Conservation (phyloP, 1,139 yeast species). For the Magnusiomyces suaveolens region DNA sequence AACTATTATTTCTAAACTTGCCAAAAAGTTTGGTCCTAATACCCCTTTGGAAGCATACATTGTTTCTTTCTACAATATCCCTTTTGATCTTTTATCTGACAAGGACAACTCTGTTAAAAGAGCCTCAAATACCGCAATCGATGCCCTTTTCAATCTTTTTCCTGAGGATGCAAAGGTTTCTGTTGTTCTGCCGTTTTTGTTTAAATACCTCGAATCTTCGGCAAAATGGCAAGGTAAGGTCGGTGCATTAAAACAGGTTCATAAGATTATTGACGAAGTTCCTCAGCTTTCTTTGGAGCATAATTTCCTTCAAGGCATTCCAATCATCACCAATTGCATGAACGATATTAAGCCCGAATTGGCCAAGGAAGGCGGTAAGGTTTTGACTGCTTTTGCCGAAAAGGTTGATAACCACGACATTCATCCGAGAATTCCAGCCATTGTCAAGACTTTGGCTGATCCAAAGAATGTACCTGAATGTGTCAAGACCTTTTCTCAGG, state of each 20-base stretch:
- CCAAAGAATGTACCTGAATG: conserved; percentile 84
- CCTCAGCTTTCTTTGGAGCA: conserved; percentile 81
- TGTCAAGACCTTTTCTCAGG: conserved; percentile 81
- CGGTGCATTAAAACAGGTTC: conserved; percentile 65
- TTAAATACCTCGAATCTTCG: conserved; percentile 60
- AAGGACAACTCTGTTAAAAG: conserved; percentile 80
- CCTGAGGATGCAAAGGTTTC: conserved; percentile 77
- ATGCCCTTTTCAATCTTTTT: conserved; percentile 55
- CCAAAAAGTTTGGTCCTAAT: conserved; percentile 48
- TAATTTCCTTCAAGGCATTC: conserved; percentile 68
- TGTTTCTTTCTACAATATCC: conserved; percentile 43
- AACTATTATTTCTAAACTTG: conserved; percentile 57
- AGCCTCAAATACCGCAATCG: conserved; percentile 53
- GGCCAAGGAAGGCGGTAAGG: conserved; percentile 70
- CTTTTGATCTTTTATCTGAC: conserved; percentile 66
- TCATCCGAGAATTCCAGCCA: conserved; percentile 73
- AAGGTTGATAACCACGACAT: conserved; percentile 88
- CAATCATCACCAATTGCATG: conserved; percentile 76
- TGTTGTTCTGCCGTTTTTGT: conserved; percentile 50
- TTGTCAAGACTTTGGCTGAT: conserved; percentile 80
- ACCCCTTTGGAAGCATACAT: conserved; percentile 65
- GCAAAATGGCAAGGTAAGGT: conserved; percentile 92
- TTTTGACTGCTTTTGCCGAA: conserved; percentile 62
- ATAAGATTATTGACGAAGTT: conserved; percentile 64
- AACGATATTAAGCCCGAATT: conserved; percentile 96